These are phyloP conservation scores for Gracilaria gracilis DNA, from an alignment of 23 red algal genomes.

Conservation along the genomic window DNA sequence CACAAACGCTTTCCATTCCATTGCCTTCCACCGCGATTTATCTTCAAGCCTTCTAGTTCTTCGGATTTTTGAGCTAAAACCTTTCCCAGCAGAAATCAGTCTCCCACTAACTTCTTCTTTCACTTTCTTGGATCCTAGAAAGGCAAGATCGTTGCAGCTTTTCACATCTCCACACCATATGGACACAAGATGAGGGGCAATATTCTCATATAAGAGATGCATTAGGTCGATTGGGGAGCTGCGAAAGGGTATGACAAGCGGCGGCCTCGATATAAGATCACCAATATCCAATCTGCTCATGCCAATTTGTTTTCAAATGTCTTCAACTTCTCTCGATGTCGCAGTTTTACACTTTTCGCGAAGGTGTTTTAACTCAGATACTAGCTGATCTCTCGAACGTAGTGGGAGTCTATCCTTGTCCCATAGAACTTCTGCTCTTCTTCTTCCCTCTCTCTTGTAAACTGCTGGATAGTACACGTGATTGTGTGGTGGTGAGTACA, in stretches of 20 bases:
- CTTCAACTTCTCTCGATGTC: background rate
- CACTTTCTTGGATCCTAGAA: background rate
- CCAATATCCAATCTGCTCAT: background rate
- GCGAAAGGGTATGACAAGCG: background rate
- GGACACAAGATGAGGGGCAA: background rate
- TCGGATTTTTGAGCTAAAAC: background rate
- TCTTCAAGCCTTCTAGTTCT: background rate
- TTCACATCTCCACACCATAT: background rate
- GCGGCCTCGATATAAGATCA: background rate
- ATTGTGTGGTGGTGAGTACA: background rate
- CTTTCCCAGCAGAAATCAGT: background rate
- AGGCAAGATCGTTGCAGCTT: background rate
- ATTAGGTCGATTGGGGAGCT: constrained; percentile 30
- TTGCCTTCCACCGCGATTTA: background rate
- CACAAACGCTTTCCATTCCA: constrained; percentile 30
- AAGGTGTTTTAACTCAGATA: background rate
- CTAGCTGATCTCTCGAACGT: background rate
- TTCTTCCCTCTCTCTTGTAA: background rate
- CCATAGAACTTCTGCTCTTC: background rate
- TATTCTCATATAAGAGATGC: constrained; percentile 20
- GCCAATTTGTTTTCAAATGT: background rate
- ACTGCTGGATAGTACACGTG: background rate
- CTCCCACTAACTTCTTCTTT: background rate
- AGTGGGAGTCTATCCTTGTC: background rate
- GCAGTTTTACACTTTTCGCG: too few relatives aligned